These are phyloP conservation scores for Dryas drummondii DNA, from an alignment of 306 rosid species.

Conservation along the genomic window DNA sequence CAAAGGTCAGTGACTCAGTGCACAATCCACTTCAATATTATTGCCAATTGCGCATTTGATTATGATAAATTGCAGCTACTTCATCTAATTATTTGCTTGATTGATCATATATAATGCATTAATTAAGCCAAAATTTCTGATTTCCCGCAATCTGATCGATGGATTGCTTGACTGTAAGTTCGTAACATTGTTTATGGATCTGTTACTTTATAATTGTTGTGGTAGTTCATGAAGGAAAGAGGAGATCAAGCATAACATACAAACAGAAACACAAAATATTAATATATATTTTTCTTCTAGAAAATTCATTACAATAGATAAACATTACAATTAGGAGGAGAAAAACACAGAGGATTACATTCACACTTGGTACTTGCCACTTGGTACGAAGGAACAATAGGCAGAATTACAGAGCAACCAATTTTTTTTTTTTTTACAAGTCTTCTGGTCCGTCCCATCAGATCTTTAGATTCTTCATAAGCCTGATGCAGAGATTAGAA, in stretches of 20 bases:
- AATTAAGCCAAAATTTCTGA: background rate
- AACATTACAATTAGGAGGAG: background rate
- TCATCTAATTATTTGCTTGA: background rate
- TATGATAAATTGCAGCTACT: background rate
- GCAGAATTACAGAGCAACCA: background rate
- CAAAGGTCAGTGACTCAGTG: background rate
- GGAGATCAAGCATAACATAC: background rate
- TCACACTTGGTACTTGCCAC: background rate
- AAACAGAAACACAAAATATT: background rate
- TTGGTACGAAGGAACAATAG: constrained; percentile 4
- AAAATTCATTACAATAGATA: constrained; percentile 11
- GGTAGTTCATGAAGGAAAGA: background rate
- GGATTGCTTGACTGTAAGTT: background rate
- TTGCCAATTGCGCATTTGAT: background rate
- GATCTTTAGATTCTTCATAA: constrained; percentile 58
- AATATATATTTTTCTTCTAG: background rate
- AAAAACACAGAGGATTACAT: constrained; percentile 5
- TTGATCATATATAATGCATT: background rate
- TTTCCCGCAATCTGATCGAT: background rate
- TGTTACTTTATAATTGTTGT: background rate
- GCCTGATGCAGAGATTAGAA: constrained; percentile 41
- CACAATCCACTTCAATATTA: background rate
- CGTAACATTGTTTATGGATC: background rate
- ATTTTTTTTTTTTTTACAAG: background rate
- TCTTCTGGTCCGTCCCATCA: constrained; percentile 29